Evolutionary conservation across 495 filamentous ascomycete genomes (phyloP).

Genomic region (Xylaria castorea): DNA sequence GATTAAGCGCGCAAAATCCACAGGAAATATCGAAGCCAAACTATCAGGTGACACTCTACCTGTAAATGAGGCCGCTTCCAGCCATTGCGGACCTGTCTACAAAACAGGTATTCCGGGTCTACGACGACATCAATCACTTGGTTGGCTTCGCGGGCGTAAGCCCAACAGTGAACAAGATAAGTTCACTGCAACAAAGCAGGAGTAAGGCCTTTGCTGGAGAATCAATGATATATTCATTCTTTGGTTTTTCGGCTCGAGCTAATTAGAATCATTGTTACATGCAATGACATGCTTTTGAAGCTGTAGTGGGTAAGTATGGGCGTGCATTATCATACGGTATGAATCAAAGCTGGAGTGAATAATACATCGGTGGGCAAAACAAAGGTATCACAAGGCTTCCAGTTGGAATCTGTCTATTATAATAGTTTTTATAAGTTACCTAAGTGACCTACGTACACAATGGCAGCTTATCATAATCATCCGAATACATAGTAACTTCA

Average conservation of each 20-base stretch:
- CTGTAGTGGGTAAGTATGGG: neutral
- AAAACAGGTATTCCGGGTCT: conserved; percentile 5
- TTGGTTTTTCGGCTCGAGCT: neutral
- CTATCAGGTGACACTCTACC: neutral
- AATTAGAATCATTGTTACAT: neutral
- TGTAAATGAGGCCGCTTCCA: neutral
- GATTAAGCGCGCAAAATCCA: conserved; percentile 26
- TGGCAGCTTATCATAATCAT: neutral
- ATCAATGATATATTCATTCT: neutral
- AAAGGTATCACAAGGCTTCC: neutral
- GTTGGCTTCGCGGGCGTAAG: conserved; percentile 14
- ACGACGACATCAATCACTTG: conserved; percentile 24
- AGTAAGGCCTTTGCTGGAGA: neutral
- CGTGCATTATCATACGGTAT: neutral
- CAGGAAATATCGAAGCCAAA: conserved; percentile 24
- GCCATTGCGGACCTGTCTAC: neutral
- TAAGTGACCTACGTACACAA: neutral
- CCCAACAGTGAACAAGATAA: neutral
- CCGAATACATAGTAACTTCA: neutral
- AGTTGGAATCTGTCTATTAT: neutral
- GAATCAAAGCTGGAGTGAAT: neutral
- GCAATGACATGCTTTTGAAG: conserved; percentile 1
- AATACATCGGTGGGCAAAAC: neutral
- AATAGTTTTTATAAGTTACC: neutral
- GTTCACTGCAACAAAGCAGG: neutral